Base-by-base conservation (phyloP, 345 rosid genomes). In the Populus deltoides region DNA sequence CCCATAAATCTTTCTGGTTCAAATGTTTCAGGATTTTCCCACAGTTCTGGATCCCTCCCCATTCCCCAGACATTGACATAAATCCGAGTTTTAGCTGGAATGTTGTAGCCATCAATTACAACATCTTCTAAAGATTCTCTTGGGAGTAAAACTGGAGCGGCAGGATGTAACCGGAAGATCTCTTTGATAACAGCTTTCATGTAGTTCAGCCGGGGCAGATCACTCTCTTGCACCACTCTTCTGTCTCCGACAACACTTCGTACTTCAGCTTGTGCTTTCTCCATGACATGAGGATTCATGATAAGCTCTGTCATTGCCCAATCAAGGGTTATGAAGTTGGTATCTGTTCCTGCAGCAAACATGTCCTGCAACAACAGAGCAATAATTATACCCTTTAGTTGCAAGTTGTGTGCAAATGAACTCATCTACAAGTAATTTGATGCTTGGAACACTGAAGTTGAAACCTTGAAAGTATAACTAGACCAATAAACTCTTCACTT, bases 321-420 rank as follows among this genome's bases (percentile, higher is more conserved):
- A n/a, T 79, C 81, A 39, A 79, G 81, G 6, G 69, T 79, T 53
- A 73, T 79, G 62, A 67, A 79, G 22, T 70, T 79, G 39, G 81
- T 73, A 73, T 73, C 81, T 18, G 81, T 79, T 68, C 81, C 81
- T 10, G 77, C 81, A 25, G 77, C 81, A 68, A 79, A 79, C 77
- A 79, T 79, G 68, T 79, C 81, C 81, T 79, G 77, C 73, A 73
- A 55, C 55, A 65, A 51, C 39, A 24, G 61, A 49, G 27, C n/a
- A 18, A 35, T 35, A 57, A 57, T 57, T 17, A 31, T 5, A 22
- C 20, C 22, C 2, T n/a, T 12, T 5, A 74, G 51, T 1, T 18
- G 25, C 9, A 5, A 38, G 5, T 51, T 33, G 11, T 47, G 66
- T 7, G 47, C 66, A 2, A 4, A 16, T 47, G 22, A 25, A 66